phyloP scores from a whole-genome alignment of 208 protist species.

The Willaertia magna region DNA sequence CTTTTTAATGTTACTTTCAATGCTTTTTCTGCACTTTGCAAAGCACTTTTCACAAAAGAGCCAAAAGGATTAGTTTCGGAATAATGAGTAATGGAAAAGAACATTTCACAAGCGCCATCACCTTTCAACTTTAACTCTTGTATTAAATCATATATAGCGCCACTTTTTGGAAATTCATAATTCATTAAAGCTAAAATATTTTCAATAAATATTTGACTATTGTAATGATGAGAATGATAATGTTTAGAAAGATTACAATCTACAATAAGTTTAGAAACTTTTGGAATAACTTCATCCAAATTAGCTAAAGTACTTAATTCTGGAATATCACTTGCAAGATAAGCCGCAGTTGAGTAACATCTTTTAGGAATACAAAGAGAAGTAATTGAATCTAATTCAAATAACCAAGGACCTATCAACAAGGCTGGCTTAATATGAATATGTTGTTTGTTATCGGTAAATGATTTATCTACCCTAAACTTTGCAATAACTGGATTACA shows the following conservation, averaged over 20 bases:
- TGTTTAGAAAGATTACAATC: not conserved
- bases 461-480: too few relatives aligned
- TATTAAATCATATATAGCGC: not conserved
- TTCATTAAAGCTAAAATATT: not conserved
- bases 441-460: too few relatives aligned
- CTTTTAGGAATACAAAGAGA: not conserved
- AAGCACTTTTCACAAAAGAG: too few relatives aligned
- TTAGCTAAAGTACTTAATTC: not conserved
- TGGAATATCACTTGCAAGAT: conserved; percentile 1
- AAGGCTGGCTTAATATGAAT: too few relatives aligned
- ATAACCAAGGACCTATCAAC: too few relatives aligned
- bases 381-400: too few relatives aligned
- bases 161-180: not conserved
- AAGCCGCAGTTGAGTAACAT: conserved; percentile 1
- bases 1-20: too few relatives aligned
- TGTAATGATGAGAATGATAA: not conserved
- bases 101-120: not conserved
- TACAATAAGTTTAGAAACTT: not conserved
- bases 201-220: conserved; percentile 11
- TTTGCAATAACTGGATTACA: too few relatives aligned
- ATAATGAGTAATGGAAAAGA: too few relatives aligned
- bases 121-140: not conserved
- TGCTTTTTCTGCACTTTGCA: too few relatives aligned
- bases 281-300: not conserved
- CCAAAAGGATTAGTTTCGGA: too few relatives aligned